phyloP scores from a whole-genome alignment of 1,284 basidiomycete genomes.

The Leccinum solheimii region DNA sequence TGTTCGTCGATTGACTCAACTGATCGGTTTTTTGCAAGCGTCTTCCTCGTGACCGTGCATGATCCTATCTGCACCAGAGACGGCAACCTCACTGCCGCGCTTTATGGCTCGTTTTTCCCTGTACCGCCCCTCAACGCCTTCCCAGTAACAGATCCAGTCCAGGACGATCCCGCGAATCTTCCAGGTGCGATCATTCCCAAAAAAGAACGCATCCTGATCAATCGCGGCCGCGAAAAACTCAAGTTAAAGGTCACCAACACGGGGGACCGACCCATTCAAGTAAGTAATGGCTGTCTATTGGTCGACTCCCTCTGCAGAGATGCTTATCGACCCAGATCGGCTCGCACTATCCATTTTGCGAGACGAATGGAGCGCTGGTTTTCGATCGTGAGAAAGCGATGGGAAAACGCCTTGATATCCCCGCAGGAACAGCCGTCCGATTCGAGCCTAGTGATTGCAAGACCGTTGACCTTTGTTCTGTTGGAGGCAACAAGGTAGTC shows the following conservation, averaged over 20 bases:
- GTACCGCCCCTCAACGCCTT: slow-evolving; percentile 68
- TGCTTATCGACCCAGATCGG: slow-evolving; percentile 57
- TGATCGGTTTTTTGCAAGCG: slow-evolving; percentile 40
- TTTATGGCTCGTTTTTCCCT: slow-evolving; percentile 94
- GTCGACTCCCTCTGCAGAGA: neutral
- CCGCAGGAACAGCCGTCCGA: slow-evolving; percentile 92
- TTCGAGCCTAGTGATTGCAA: slow-evolving; percentile 95
- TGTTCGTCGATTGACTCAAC: neutral
- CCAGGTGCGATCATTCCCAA: slow-evolving; percentile 77
- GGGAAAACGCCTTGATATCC: slow-evolving; percentile 87
- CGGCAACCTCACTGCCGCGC: slow-evolving; percentile 77
- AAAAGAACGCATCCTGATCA: slow-evolving; percentile 74
- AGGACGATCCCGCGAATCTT: slow-evolving; percentile 53
- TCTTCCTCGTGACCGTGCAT: slow-evolving; percentile 94
- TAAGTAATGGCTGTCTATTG: slow-evolving; percentile 32
- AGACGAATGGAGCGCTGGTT: slow-evolving; percentile 79
- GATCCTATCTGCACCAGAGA: slow-evolving; percentile 86
- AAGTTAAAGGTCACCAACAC: slow-evolving; percentile 84
- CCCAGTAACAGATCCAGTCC: slow-evolving; percentile 49
- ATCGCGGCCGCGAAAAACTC: slow-evolving; percentile 69
- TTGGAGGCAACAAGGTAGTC: slow-evolving; percentile 73
- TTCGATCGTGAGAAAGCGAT: slow-evolving; percentile 86
- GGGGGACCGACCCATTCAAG: slow-evolving; percentile 94
- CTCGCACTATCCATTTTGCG: slow-evolving; percentile 93
- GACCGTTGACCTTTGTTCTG: slow-evolving; percentile 79